Evolutionary conservation across 1,139 yeast genomes (phyloP).

Genomic region (Blastobotrys arbuscula): DNA sequence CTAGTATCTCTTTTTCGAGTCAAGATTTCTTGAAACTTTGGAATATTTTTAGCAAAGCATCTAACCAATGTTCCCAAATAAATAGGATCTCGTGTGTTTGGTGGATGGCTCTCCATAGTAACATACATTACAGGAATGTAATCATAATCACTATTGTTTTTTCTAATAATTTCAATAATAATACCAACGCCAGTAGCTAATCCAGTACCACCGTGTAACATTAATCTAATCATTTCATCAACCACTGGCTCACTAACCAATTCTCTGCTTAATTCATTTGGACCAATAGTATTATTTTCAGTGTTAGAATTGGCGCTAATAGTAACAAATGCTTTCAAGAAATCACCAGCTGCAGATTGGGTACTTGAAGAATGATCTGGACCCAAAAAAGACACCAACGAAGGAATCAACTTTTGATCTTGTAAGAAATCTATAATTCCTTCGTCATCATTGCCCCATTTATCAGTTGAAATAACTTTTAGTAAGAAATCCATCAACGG

Average conservation of each 20-base stretch:
- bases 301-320: constrained; percentile 89
- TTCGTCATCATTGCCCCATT: constrained; percentile 60
- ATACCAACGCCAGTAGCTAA: constrained; percentile 95
- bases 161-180: constrained; percentile 88
- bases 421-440: constrained; percentile 72
- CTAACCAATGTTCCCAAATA: constrained; percentile 82
- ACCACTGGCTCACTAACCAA: constrained; percentile 72
- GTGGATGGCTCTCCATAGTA: constrained; percentile 88
- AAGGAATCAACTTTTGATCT: constrained; percentile 55
- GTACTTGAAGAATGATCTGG: constrained; percentile 55
- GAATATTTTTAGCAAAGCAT: constrained; percentile 71
- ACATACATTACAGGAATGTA: constrained; percentile 81
- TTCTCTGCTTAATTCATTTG: constrained; percentile 89
- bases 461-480: constrained; percentile 73
- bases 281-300: constrained; percentile 86
- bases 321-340: constrained; percentile 85
- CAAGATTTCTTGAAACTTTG: constrained; percentile 46
- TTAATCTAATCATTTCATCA: constrained; percentile 61
- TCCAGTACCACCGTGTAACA: constrained; percentile 90
- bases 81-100: constrained; percentile 90
- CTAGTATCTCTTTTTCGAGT: constrained; percentile 33
- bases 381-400: constrained; percentile 53
- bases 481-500: constrained; percentile 80
- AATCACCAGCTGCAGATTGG: constrained; percentile 94
- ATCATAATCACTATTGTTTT: constrained; percentile 94